Conservation (phyloP, 768 basidiomycete genomes). For the Tricholoma saponaceum region DNA sequence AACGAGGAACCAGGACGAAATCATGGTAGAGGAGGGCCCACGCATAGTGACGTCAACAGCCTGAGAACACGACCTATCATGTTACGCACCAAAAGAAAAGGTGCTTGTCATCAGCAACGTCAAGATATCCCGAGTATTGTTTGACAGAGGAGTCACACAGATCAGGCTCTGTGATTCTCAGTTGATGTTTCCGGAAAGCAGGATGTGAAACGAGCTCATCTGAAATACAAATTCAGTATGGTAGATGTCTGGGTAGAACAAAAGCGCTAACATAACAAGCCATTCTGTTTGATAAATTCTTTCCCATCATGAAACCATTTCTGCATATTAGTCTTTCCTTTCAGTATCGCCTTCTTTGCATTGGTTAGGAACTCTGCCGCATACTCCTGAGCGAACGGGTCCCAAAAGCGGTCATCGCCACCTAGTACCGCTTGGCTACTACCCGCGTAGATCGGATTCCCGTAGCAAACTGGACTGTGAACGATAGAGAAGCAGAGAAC, state of each 20-base stretch:
- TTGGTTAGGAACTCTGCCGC: conserved; percentile 37
- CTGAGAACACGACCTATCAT: background rate
- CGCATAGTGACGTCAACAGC: too few species aligned
- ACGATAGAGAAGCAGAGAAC: conserved; percentile 8
- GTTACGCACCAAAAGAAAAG: conserved; percentile 78
- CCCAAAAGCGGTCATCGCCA: conserved; percentile 19
- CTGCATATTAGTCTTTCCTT: conserved; percentile 47
- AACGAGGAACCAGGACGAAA: background rate
- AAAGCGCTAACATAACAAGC: conserved; percentile 58
- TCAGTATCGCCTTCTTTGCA: conserved; percentile 37
- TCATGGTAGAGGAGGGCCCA: background rate
- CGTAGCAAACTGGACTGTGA: background rate
- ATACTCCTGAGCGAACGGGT: conserved; percentile 8
- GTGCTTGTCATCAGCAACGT: conserved; percentile 74
- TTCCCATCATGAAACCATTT: conserved; percentile 61
- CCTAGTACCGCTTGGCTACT: conserved; percentile 45
- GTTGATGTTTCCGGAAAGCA: conserved; percentile 43
- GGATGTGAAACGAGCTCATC: conserved; percentile 65
- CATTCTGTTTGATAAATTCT: conserved; percentile 67
- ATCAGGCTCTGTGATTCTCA: conserved; percentile 62
- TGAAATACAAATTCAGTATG: conserved; percentile 17
- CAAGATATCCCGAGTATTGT: conserved; percentile 82
- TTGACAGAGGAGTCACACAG: conserved; percentile 80
- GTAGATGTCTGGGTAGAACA: background rate
- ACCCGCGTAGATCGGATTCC: conserved; percentile 9